These are phyloP conservation scores for Penicillium verhagenii DNA, from an alignment of 495 filamentous ascomycete species.

Conservation along the genomic window DNA sequence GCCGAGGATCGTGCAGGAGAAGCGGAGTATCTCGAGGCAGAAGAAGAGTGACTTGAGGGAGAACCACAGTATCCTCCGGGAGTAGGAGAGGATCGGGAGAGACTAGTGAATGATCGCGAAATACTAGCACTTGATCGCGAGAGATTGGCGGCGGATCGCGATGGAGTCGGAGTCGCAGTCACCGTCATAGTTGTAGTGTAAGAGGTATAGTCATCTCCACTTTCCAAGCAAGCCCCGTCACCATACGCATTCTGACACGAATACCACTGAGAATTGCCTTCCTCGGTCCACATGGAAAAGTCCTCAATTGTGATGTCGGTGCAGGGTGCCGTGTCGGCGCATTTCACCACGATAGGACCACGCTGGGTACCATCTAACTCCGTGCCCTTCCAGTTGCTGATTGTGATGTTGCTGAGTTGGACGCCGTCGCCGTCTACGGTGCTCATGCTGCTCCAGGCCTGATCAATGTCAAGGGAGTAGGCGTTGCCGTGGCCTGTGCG, in stretches of 20 bases:
- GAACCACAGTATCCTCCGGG: too few relatives aligned
- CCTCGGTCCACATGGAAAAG: conserved; percentile 61
- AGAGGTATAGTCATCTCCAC: conserved; percentile 19
- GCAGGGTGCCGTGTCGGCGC: conserved; percentile 48
- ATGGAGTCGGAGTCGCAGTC: conserved; percentile 34
- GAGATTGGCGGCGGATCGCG: too few relatives aligned
- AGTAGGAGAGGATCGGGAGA: too few relatives aligned
- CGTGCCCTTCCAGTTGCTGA: conserved; percentile 58
- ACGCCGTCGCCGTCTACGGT: conserved; percentile 46
- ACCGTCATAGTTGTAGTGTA: conserved; percentile 39
- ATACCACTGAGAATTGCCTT: conserved; percentile 43
- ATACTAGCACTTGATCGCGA: too few relatives aligned
- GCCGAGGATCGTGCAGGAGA: too few relatives aligned
- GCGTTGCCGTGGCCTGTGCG: conserved; percentile 47
- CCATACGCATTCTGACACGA: conserved; percentile 52
- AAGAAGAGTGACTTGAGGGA: too few relatives aligned
- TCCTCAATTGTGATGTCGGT: conserved; percentile 51
- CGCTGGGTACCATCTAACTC: conserved; percentile 47
- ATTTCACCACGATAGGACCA: conserved; percentile 51
- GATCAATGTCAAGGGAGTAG: conserved; percentile 54
- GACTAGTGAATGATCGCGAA: too few relatives aligned
- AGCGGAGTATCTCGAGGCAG: too few relatives aligned
- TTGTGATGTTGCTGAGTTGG: conserved; percentile 48
- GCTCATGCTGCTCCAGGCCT: conserved; percentile 48
- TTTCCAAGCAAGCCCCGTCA: conserved; percentile 44